Evolutionary conservation across 2,329 filamentous ascomycete genomes (phyloP), one percentile per base, ranked within the genome.

Genomic region (Fusarium verrucosum): DNA sequence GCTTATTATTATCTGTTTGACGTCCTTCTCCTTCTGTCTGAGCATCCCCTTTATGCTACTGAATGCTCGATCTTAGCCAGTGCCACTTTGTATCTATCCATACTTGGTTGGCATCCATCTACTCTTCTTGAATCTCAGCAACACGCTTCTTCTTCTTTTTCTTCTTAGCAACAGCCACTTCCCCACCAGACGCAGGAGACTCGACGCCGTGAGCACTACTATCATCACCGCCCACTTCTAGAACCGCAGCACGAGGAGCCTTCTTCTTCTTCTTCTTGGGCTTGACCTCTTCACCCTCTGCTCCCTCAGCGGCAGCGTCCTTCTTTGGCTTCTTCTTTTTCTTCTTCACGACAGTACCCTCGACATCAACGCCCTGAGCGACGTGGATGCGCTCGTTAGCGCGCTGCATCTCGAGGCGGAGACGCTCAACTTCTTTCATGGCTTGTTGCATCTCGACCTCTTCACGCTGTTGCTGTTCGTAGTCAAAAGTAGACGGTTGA

Each of bases 381-480:
- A 89, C 85, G 68, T 91, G 85, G 33, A 94, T 88, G 52, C 90
- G 81, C 78, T 94, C 91, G 70, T 89, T 91, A 33, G 88, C 89
- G 54, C 91, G 81, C 78, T 94, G 91, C 93, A 98, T 97, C 78
- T 97, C 92, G 54, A 97, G 81, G 49, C 95, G 84, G 58, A 96
- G 80, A 47, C 89, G 84, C 79, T 98, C 94, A 4, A 99, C 91
- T 75, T 97, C 92, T 75, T 89, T 89, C 82, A 97, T 88, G 10
- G 94, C 95, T 71, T 87, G 88, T 40, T 87, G 88, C 92, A 97
- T 96, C 77, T 97, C 94, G 2, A 87, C 88, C 59, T 97, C 93
- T 72, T 96, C 92, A 16, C 85, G 86, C 73, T 89, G 85, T 65
- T 89, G 86, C 49, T 83, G 82, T 71, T 92, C 90, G 46, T 87